Evolutionary conservation across 176 grass and related monocot species (phyloP).

Genomic region (Avena atlantica): DNA sequence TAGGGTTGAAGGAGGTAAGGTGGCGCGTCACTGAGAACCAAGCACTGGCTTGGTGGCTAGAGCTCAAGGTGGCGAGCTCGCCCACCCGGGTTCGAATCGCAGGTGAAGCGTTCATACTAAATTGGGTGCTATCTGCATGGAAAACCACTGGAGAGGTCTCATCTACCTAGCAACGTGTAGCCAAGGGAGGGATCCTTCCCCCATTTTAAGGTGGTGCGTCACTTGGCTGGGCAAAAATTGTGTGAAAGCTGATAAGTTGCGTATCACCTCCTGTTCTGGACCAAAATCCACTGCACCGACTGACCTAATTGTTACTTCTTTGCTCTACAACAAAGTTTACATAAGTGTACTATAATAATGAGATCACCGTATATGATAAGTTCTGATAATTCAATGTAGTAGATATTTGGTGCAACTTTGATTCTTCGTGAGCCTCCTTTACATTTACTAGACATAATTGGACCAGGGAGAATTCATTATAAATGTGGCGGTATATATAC

Average conservation of each 20-base stretch:
- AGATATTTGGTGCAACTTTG: not conserved
- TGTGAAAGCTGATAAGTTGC: not conserved
- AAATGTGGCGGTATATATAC: not conserved
- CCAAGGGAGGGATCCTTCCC: not conserved
- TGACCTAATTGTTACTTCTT: not conserved
- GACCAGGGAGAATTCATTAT: not conserved
- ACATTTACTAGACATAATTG: not conserved
- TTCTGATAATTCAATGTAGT: slow-evolving; percentile 1
- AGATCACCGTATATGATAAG: not conserved
- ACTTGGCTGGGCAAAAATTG: not conserved
- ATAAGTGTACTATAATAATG: not conserved
- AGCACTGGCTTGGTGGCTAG: not conserved
- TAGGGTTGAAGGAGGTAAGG: not conserved
- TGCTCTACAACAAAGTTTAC: not conserved
- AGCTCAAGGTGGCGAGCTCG: not conserved
- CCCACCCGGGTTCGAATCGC: not conserved
- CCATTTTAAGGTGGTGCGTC: not conserved
- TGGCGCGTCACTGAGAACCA: not conserved
- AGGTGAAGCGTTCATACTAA: not conserved
- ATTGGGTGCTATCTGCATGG: not conserved
- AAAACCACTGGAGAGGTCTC: not conserved
- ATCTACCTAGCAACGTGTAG: not conserved
- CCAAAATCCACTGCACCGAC: not conserved
- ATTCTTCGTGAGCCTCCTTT: not conserved
- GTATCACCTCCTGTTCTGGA: slow-evolving; percentile 7